Evolutionary conservation across 768 basidiomycete genomes (phyloP).

Genomic region (Trametes coccinea): DNA sequence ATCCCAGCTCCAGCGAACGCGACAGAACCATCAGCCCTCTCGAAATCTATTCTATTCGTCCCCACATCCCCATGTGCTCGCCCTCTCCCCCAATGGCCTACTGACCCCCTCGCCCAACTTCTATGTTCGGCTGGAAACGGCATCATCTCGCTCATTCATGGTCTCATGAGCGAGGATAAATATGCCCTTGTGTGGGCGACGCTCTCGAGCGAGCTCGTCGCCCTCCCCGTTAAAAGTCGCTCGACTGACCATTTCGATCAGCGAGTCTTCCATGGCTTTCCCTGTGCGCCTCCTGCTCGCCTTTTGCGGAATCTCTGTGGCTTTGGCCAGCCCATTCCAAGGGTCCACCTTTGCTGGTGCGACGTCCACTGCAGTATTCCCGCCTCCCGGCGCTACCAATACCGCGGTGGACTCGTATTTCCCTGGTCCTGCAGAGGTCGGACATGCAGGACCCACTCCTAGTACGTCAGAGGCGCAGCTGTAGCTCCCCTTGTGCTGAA

Average conservation of each 20-base stretch:
- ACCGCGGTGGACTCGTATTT: slow-evolving; percentile 40
- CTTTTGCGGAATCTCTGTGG: neutral
- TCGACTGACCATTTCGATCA: neutral
- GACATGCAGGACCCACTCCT: slow-evolving; percentile 49
- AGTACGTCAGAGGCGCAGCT: slow-evolving; percentile 34
- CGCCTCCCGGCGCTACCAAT: slow-evolving; percentile 40
- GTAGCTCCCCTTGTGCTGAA: neutral
- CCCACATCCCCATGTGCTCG: neutral
- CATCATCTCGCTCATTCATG: neutral
- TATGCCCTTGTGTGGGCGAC: neutral
- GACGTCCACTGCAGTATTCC: slow-evolving; percentile 42
- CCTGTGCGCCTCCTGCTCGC: slow-evolving; percentile 8
- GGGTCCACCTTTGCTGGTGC: slow-evolving; percentile 47
- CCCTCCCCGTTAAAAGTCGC: neutral
- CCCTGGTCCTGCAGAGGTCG: slow-evolving; percentile 43
- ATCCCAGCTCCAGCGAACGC: neutral
- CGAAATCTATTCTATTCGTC: neutral
- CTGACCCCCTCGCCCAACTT: neutral
- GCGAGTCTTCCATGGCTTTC: neutral
- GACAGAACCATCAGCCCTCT: neutral
- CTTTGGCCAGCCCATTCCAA: neutral
- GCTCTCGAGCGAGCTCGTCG: neutral
- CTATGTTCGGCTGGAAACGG: neutral
- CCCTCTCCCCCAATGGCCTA: too few species aligned
- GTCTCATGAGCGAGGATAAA: neutral